Conservation (phyloP, 768 basidiomycete genomes). For the Lepiota venenata region DNA sequence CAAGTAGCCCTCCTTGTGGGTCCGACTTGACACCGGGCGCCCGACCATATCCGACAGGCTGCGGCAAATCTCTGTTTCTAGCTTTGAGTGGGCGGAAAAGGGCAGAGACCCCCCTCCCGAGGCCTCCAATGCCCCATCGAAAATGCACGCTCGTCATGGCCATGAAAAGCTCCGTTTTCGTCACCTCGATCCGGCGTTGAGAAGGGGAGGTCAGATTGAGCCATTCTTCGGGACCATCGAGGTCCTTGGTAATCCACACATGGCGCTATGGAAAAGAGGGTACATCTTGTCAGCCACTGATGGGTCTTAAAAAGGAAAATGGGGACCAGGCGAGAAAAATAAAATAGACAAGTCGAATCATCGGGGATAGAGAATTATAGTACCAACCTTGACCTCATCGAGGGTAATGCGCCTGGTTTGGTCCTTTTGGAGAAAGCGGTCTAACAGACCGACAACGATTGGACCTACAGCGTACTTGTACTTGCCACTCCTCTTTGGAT, state of each 20-base stretch:
- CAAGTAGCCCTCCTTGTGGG: background rate
- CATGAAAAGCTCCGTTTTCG: constrained; percentile 71
- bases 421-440: constrained; percentile 80
- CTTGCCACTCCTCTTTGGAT: constrained; percentile 24
- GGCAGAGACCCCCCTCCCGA: constrained; percentile 43
- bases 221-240: constrained; percentile 69
- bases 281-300: constrained; percentile 9
- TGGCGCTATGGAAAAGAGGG: constrained; percentile 37
- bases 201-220: constrained; percentile 40
- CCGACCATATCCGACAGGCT: background rate
- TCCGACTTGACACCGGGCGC: background rate
- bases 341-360: constrained; percentile 6
- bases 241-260: constrained; percentile 67
- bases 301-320: constrained; percentile 11
- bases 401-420: constrained; percentile 69
- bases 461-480: constrained; percentile 42
- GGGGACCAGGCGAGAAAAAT: constrained; percentile 1
- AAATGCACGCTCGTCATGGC: constrained; percentile 69
- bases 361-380: constrained; percentile 9
- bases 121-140: constrained; percentile 53
- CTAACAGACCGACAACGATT: constrained; percentile 68
- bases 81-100: constrained; percentile 33
- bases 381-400: constrained; percentile 71
- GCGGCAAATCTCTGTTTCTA: constrained; percentile 1
- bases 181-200: constrained; percentile 40